Base-by-base conservation (phyloP, 2,329 filamentous ascomycete species). In the Penicillium nordicum region DNA sequence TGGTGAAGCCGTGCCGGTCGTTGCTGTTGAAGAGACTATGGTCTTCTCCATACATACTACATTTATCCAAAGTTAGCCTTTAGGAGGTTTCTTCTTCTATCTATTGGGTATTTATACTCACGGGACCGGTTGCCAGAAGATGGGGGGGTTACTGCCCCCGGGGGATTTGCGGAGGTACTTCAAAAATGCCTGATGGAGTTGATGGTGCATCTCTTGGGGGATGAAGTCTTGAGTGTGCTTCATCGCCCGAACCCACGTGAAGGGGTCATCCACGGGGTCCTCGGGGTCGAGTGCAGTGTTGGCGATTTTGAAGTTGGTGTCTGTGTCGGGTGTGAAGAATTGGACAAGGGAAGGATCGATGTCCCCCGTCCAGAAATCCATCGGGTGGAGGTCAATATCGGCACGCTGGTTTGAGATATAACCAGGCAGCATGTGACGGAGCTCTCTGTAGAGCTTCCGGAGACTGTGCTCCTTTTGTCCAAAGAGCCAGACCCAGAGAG, bases 121-220 rank as follows among this genome's bases (percentile, higher is more conserved):
- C 43, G 29, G 18, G 5, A 44, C 21, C 8, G 4, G 16, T 2
- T 43, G 7, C 48, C 48, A 50, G 29, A 25, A 34, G 14, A 18
- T 6, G 11, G 38, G 29, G 18, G 14, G 5, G 5, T 34, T 32
- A 0, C 5, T 18, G 16, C 29, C 49, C 4, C 27, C 18, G 2
- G 21, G 29, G 21, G 38, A 51, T 21, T 36, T 44, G 38, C 49
- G 49, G 29, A 51, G 21, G 40, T 51, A 51, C 21, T 51, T 51
- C 11, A 30, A 25, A 14, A 51, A 51, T 10, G 38, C 38, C 30
- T 23, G 12, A 16, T 44, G 16, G 29, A 51, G 38, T 18, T n/a
- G 6, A 42, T 51, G 21, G 21, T 44, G 49, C 38, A 51, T 34
- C 21, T 44, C 49, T 14, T 27, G 6, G 29, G 29, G n/a, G 38